Percentiles rank a stretch among this genome's conserved stretches.
phyloP scores from a whole-genome alignment of 345 rosid genomes.

The Balakata baccata region DNA sequence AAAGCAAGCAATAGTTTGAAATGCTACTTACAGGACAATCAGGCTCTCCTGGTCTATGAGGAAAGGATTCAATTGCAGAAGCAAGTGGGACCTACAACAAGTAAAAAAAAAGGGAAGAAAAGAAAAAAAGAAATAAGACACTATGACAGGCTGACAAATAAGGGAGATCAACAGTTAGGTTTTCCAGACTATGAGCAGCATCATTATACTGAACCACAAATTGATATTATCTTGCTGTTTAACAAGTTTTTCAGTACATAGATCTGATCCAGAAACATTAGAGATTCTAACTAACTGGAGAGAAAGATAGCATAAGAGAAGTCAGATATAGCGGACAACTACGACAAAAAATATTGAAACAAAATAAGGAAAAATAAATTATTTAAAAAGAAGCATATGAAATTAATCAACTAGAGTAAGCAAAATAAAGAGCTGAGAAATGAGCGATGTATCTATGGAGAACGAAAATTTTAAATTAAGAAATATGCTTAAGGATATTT shows the following conservation, averaged over 20 bases:
- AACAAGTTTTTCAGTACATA: too few species aligned
- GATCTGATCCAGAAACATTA: too few species aligned
- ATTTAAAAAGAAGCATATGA: background rate
- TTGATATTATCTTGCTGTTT: too few species aligned
- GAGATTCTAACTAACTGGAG: too few species aligned
- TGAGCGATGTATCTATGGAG: too few species aligned
- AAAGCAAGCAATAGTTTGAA: conserved; percentile 8
- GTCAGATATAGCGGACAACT: too few species aligned
- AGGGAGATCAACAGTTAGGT: background rate
- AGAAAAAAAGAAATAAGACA: background rate
- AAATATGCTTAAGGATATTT: too few species aligned
- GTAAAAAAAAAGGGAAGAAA: conserved; percentile 7
- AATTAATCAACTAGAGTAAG: background rate
- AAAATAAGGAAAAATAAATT: background rate
- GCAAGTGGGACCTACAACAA: conserved; percentile 58
- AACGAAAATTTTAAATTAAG: too few species aligned
- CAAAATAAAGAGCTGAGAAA: too few species aligned
- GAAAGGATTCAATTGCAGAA: conserved; percentile 51
- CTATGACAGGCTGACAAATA: background rate
- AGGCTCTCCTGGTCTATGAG: conserved; percentile 83
- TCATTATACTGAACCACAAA: background rate
- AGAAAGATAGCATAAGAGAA: too few species aligned
- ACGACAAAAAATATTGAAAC: too few species aligned
- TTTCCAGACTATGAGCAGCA: background rate
- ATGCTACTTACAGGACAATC: conserved; percentile 84